Evolutionary conservation across 495 filamentous ascomycete genomes (phyloP).

Genomic region (Trichoderma orchidacearum): DNA sequence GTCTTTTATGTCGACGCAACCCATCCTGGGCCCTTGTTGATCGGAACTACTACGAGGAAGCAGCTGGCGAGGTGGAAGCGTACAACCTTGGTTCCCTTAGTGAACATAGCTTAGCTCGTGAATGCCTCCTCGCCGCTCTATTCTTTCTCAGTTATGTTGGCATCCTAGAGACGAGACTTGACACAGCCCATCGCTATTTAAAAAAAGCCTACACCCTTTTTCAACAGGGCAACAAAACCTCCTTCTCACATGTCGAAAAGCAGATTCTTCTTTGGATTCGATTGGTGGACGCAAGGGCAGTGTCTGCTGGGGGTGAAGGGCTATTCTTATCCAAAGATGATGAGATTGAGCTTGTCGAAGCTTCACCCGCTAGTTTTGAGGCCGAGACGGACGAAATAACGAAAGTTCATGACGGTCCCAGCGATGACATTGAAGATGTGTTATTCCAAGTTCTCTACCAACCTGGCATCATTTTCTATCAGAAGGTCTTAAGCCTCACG

Average conservation of each 20-base stretch:
- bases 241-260: constrained; percentile 10
- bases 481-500: constrained; percentile 22
- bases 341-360: constrained; percentile 8
- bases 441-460: constrained; percentile 17
- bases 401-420: constrained; percentile 5
- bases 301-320: constrained; percentile 23
- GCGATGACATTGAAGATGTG: constrained; percentile 15
- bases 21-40: constrained; percentile 1
- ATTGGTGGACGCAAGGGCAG: constrained; percentile 21
- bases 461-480: constrained; percentile 21
- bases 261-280: constrained; percentile 23
- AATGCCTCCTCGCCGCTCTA: constrained; percentile 12
- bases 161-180: constrained; percentile 11
- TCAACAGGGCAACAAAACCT: constrained; percentile 9
- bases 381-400: constrained; percentile 1
- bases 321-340: constrained; percentile 19
- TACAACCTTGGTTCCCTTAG: neutral
- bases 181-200: constrained; percentile 12
- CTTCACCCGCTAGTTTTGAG: constrained; percentile 9
- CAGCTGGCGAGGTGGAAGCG: neutral
- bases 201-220: constrained; percentile 11
- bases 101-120: neutral
- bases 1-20: constrained; percentile 6
- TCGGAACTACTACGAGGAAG: constrained; percentile 7
- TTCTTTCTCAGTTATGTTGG: constrained; percentile 20